Conservation (phyloP, 2,329 filamentous ascomycete species). For the Beauveria australis region DNA sequence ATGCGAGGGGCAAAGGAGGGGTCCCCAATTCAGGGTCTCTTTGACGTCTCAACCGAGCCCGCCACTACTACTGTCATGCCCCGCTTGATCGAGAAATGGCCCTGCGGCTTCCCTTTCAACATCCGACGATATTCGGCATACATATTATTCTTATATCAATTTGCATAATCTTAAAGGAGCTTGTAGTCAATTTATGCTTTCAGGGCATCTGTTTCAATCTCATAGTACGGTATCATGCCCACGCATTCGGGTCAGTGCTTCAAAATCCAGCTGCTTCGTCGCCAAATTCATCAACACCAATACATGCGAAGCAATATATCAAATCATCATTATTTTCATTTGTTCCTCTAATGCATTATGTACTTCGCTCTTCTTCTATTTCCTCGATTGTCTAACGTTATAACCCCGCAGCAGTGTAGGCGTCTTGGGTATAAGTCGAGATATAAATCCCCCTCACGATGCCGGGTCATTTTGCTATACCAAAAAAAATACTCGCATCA, state of each 20-base stretch:
- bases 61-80: background rate
- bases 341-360: background rate
- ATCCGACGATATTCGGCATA: background rate
- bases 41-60: background rate
- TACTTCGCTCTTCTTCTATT: background rate
- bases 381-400: background rate
- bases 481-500: background rate
- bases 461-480: background rate
- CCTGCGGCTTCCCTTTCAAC: background rate
- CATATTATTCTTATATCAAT: too few species aligned
- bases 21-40: background rate
- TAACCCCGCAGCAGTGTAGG: background rate
- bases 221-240: too few species aligned
- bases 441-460: background rate
- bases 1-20: background rate
- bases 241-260: too few species aligned
- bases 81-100: background rate
- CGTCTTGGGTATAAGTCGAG: background rate
- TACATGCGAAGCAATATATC: background rate
- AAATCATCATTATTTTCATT: background rate
- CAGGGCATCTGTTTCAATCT: too few species aligned
- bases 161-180: too few species aligned
- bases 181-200: too few species aligned
- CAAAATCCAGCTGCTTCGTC: too few species aligned
- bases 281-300: background rate